Evolutionary conservation across 2,329 filamentous ascomycete species (phyloP).

Genomic region (Aspergillus floridensis): DNA sequence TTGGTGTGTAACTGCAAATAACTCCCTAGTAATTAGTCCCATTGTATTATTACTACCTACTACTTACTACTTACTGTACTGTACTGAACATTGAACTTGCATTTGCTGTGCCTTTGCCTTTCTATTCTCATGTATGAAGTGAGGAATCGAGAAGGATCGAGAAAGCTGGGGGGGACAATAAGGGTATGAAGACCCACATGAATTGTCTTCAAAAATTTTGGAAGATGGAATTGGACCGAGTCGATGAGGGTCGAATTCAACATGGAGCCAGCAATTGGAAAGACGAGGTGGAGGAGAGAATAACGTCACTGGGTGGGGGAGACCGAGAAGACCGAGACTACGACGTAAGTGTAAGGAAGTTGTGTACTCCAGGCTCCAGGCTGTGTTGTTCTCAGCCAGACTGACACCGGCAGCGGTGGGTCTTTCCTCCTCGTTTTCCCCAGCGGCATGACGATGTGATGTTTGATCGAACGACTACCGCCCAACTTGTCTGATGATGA

Average conservation of each 20-base stretch:
- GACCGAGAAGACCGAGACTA: neutral
- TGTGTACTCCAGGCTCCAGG: too few species aligned
- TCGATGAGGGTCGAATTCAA: neutral
- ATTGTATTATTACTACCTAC: neutral
- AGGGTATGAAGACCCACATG: neutral
- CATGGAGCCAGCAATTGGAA: neutral
- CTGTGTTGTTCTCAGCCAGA: neutral
- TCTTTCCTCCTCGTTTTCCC: neutral
- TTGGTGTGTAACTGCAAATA: neutral
- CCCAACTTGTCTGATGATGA: neutral
- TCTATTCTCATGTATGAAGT: too few species aligned
- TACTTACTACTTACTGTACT: neutral
- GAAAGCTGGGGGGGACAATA: neutral
- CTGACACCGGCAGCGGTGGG: neutral
- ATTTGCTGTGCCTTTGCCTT: too few species aligned
- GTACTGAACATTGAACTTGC: neutral
- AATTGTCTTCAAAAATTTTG: neutral
- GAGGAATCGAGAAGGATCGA: neutral
- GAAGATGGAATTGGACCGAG: neutral
- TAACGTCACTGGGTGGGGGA: neutral
- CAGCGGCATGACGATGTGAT: neutral
- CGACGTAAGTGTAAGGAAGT: neutral
- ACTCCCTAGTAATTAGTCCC: neutral
- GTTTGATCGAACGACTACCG: neutral
- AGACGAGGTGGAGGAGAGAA: neutral